A percentile compares a stretch with the other conserved stretches of the same genome.
Conservation (phyloP, 1,284 basidiomycete genomes). For the Psilocybe mexicana region DNA sequence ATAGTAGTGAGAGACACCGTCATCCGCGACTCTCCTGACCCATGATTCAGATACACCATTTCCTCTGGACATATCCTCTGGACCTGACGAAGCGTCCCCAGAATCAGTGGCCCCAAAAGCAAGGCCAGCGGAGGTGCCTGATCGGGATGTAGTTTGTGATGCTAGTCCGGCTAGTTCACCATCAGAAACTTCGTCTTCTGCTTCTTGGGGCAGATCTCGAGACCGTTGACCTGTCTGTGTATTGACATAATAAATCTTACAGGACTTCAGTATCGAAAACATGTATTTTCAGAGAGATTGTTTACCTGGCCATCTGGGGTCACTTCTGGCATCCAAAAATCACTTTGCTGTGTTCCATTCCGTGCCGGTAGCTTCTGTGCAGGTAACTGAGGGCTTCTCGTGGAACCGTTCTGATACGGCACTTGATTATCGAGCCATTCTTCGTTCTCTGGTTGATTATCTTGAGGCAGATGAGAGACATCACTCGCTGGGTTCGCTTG, state of each 20-base stretch:
- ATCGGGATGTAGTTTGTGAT: conserved; percentile 55
- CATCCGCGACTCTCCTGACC: conserved; percentile 78
- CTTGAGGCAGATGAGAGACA: conserved; percentile 50
- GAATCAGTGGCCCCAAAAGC: conserved; percentile 42
- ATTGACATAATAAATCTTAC: conserved; percentile 91
- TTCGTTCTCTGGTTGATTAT: conserved; percentile 44
- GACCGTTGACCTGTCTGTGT: conserved; percentile 87
- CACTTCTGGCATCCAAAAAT: conserved; percentile 82
- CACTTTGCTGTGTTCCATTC: conserved; percentile 51
- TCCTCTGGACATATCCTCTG: conserved; percentile 44
- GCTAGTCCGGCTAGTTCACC: conserved; percentile 59
- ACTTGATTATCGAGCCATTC: conserved; percentile 49
- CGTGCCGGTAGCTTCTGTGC: conserved; percentile 28
- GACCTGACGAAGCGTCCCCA: conserved; percentile 29
- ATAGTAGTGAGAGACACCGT: conserved; percentile 84
- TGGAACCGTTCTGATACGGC: conserved; percentile 26
- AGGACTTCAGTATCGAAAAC: conserved; percentile 10
- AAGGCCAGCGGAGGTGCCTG: conserved; percentile 52
- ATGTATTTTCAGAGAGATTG: conserved; percentile 13
- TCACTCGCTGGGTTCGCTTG: conserved; percentile 40
- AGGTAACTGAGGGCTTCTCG: conserved; percentile 13
- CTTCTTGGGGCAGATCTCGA: conserved; percentile 79
- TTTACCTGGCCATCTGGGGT: conserved; percentile 72
- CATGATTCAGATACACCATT: conserved; percentile 75
- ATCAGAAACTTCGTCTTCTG: conserved; percentile 61